phyloP scores from a whole-genome alignment of 257 asterid genomes.

The Ballota nigra region DNA sequence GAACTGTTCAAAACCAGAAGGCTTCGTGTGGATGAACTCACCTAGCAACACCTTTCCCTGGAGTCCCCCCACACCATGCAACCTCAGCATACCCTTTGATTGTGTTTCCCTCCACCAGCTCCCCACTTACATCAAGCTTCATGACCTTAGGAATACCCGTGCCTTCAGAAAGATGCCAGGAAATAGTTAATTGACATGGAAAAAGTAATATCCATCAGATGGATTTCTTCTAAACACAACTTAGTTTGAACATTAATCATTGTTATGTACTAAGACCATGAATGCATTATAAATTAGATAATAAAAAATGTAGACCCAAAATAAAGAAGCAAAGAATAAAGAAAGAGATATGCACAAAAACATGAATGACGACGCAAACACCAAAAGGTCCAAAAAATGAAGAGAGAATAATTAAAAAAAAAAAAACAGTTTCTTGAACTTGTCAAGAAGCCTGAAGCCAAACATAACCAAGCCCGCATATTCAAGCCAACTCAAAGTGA shows the following conservation, averaged over 20 bases:
- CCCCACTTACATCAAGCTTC: constrained; percentile 78
- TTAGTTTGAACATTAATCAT: background rate
- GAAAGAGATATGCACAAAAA: background rate
- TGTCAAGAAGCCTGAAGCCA: background rate
- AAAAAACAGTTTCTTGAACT: background rate
- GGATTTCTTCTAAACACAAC: constrained; percentile 3
- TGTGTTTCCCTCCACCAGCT: constrained; percentile 81
- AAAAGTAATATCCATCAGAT: constrained; percentile 2
- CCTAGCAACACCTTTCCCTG: constrained; percentile 97
- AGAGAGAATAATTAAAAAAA: constrained; percentile 6
- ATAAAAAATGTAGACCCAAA: background rate
- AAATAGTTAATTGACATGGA: constrained; percentile 12
- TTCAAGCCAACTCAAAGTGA: background rate
- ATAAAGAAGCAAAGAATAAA: background rate
- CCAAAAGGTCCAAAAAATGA: background rate
- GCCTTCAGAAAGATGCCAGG: constrained; percentile 48
- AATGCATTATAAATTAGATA: background rate
- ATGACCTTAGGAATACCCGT: constrained; percentile 89
- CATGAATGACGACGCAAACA: background rate
- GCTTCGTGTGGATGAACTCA: constrained; percentile 34
- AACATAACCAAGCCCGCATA: background rate
- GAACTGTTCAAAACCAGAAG: constrained; percentile 15
- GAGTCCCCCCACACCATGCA: constrained; percentile 99
- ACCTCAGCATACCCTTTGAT: constrained; percentile 72
- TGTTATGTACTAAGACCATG: background rate